Percentiles rank a stretch among this genome's conserved stretches.
These are phyloP conservation scores for Ballota nigra DNA, from an alignment of 257 asterid species.

Conservation along the genomic window DNA sequence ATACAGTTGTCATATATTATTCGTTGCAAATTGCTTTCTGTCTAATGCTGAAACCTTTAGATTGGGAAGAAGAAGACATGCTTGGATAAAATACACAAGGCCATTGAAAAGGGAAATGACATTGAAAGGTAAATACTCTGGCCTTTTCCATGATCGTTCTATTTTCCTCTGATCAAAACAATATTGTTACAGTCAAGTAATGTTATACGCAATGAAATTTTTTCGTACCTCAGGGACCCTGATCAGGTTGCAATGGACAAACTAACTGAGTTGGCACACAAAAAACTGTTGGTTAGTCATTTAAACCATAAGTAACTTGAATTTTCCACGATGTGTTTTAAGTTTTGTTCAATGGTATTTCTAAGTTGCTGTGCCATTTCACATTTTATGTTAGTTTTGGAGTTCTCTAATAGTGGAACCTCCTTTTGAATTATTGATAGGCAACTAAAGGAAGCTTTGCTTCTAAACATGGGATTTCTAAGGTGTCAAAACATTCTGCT, in stretches of 20 bases:
- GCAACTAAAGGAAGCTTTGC: constrained; percentile 84
- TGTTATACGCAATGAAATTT: constrained; percentile 7
- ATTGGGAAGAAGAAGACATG: constrained; percentile 57
- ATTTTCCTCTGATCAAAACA: neutral
- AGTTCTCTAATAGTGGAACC: constrained; percentile 6
- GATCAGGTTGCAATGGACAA: constrained; percentile 86
- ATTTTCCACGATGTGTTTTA: neutral
- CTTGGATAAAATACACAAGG: constrained; percentile 55
- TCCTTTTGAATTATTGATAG: constrained; percentile 50
- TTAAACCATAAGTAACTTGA: neutral
- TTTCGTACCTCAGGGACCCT: constrained; percentile 60
- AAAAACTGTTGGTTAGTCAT: constrained; percentile 77
- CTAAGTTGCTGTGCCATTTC: neutral
- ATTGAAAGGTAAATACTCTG: constrained; percentile 40
- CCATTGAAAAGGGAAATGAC: constrained; percentile 55
- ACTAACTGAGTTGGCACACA: constrained; percentile 78
- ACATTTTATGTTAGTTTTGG: constrained; percentile 1
- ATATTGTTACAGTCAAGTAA: constrained; percentile 7
- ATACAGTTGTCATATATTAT: neutral
- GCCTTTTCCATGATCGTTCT: constrained; percentile 10
- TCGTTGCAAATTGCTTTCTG: constrained; percentile 13
- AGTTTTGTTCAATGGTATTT: neutral
- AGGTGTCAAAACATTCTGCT: constrained; percentile 78
- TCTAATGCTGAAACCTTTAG: constrained; percentile 41
- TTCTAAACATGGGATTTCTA: constrained; percentile 71